These are phyloP conservation scores for Pyrenopolyporus hunteri DNA, from an alignment of 495 filamentous ascomycete genomes.

Conservation along the genomic window DNA sequence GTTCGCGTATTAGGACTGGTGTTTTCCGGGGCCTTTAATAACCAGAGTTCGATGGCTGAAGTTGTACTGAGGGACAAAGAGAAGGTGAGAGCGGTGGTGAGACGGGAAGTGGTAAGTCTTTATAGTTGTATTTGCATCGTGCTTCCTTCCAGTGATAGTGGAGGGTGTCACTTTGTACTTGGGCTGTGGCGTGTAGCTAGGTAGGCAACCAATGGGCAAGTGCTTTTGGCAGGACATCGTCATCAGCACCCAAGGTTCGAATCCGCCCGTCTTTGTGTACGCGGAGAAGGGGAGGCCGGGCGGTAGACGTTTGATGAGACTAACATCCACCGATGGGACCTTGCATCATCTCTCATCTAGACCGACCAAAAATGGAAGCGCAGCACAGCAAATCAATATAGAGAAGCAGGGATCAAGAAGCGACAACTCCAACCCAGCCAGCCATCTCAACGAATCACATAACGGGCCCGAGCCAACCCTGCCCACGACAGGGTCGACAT, in stretches of 20 bases:
- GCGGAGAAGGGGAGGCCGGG: slow-evolving; percentile 26
- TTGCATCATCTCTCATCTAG: slow-evolving; percentile 38
- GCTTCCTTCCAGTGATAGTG: slow-evolving; percentile 8
- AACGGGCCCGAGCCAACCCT: slow-evolving; percentile 21
- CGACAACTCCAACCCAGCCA: neutral
- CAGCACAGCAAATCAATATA: slow-evolving; percentile 32
- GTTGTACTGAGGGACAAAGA: slow-evolving; percentile 22
- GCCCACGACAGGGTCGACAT: slow-evolving; percentile 13
- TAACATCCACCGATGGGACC: slow-evolving; percentile 29
- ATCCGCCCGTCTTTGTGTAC: slow-evolving; percentile 17
- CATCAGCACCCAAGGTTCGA: slow-evolving; percentile 1
- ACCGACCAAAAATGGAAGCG: slow-evolving; percentile 21
- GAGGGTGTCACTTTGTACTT: slow-evolving; percentile 30
- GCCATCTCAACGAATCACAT: slow-evolving; percentile 28
- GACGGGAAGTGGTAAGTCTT: slow-evolving; percentile 19
- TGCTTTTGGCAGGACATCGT: slow-evolving; percentile 31
- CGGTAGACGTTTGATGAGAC: slow-evolving; percentile 26
- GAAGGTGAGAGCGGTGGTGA: neutral
- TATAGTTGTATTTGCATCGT: slow-evolving; percentile 19
- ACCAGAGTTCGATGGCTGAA: neutral
- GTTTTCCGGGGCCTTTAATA: neutral
- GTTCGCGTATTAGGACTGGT: slow-evolving; percentile 7
- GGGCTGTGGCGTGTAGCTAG: neutral
- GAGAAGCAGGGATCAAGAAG: slow-evolving; percentile 24
- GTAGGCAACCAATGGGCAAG: slow-evolving; percentile 12